Evolutionary conservation across 1,284 basidiomycete species (phyloP).

Genomic region (Anthracocystis setariae): DNA sequence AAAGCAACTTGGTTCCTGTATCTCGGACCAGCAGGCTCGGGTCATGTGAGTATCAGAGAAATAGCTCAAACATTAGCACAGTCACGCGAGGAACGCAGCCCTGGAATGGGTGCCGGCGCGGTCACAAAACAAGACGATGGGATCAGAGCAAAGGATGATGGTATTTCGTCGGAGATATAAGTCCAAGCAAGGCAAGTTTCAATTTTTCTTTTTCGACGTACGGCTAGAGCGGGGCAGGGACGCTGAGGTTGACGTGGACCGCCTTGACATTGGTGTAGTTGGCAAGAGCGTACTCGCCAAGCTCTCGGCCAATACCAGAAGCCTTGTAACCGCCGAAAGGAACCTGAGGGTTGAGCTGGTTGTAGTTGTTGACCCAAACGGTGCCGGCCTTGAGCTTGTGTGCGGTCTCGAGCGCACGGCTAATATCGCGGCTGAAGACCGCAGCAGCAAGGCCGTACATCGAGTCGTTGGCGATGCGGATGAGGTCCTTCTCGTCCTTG

Average conservation of each 20-base stretch:
- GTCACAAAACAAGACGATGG: background rate
- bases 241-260: conserved; percentile 79
- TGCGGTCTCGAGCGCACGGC: conserved; percentile 78
- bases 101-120: no score
- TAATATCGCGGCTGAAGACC: conserved; percentile 83
- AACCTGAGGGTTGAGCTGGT: conserved; percentile 48
- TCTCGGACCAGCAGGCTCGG: no score
- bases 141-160: conserved; percentile 1
- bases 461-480: conserved; percentile 82
- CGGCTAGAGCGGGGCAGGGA: conserved; percentile 54
- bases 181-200: conserved; percentile 2
- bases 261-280: conserved; percentile 86
- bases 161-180: conserved; percentile 31
- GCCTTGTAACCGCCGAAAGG: conserved; percentile 59
- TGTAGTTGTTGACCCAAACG: conserved; percentile 76
- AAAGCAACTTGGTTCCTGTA: no score
- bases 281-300: conserved; percentile 64
- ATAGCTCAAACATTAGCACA: no score
- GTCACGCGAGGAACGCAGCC: no score
- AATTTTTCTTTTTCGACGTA: background rate
- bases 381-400: conserved; percentile 85
- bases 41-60: no score
- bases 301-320: conserved; percentile 63
- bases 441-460: conserved; percentile 85
- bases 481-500: conserved; percentile 73